phyloP scores from a whole-genome alignment of 192 early-diverging fungal genomes.

The Mortierella claussenii region DNA sequence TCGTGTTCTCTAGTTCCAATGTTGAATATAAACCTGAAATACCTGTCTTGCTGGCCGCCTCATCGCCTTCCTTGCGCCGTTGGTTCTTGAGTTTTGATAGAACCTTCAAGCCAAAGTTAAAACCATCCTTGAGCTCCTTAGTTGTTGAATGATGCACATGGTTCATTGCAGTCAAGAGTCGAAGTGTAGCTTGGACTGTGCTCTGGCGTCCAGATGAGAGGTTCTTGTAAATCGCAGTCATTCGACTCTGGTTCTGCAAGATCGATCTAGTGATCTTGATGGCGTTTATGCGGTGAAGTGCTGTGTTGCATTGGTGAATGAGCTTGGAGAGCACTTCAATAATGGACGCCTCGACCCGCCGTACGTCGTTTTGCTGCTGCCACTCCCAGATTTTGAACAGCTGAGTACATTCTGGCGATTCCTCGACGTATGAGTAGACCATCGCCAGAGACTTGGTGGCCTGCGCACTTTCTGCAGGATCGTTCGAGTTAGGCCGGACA shows the following conservation, averaged over 20 bases:
- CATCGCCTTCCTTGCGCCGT: constrained; percentile 55
- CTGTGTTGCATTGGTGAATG: constrained; percentile 60
- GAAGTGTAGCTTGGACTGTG: constrained; percentile 69
- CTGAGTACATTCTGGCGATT: constrained; percentile 66
- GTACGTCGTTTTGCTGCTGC: constrained; percentile 65
- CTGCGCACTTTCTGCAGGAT: constrained; percentile 30
- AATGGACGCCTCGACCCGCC: constrained; percentile 67
- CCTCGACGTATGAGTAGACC: constrained; percentile 67
- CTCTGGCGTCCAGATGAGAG: constrained; percentile 68
- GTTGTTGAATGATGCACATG: constrained; percentile 64
- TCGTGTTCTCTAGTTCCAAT: neutral
- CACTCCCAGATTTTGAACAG: constrained; percentile 73
- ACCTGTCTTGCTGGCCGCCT: constrained; percentile 46
- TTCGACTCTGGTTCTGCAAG: constrained; percentile 70
- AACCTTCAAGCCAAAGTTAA: constrained; percentile 80
- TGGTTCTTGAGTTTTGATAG: constrained; percentile 30
- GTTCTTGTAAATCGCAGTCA: constrained; percentile 72
- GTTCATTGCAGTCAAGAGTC: constrained; percentile 72
- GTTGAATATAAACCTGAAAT: neutral
- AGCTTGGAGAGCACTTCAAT: constrained; percentile 70
- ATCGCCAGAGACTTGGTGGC: constrained; percentile 32
- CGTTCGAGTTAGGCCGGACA: constrained; percentile 45
- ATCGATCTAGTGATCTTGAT: constrained; percentile 60
- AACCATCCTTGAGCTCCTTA: constrained; percentile 72
- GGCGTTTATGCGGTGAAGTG: constrained; percentile 39